A percentile compares a stretch with the other conserved stretches of the same genome.
phyloP scores from a whole-genome alignment of 768 basidiomycete genomes.

The Polyporus arcularius region DNA sequence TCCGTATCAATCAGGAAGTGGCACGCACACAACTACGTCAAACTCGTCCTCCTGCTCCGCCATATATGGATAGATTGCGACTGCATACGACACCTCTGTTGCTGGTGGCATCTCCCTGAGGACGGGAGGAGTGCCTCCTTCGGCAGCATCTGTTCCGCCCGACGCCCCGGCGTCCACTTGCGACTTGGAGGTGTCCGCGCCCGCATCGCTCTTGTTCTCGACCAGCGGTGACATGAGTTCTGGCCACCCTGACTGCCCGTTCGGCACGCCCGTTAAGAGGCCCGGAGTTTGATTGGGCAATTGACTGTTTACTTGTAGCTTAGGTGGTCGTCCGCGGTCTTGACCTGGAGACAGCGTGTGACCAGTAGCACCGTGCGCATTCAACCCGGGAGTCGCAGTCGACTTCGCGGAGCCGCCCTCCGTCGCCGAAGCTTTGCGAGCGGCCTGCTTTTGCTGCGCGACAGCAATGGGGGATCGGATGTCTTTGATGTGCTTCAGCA shows the following conservation, averaged over 20 bases:
- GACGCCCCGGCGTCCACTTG: constrained; percentile 27
- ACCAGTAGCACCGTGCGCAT: constrained; percentile 38
- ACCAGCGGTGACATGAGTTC: constrained; percentile 65
- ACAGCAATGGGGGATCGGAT: constrained; percentile 97
- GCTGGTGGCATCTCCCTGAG: constrained; percentile 34
- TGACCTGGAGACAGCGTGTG: constrained; percentile 35
- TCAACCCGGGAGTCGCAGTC: constrained; percentile 26
- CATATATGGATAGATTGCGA: constrained; percentile 98
- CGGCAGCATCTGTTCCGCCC: constrained; percentile 30
- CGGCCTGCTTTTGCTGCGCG: constrained; percentile 93
- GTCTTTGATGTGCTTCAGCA: constrained; percentile 96
- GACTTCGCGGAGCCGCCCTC: constrained; percentile 40
- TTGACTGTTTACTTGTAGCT: constrained; percentile 65
- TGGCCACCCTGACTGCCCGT: constrained; percentile 73
- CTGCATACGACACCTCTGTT: constrained; percentile 82
- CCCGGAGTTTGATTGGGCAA: constrained; percentile 43
- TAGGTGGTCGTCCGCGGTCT: constrained; percentile 55
- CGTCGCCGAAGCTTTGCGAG: constrained; percentile 64
- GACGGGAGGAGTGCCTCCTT: constrained; percentile 24
- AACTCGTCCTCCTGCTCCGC: constrained; percentile 99
- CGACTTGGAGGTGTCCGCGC: constrained; percentile 40
- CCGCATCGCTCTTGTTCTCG: constrained; percentile 40
- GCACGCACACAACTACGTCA: constrained; percentile 84
- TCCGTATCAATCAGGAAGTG: constrained; percentile 7
- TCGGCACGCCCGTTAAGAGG: constrained; percentile 56